phyloP scores from a whole-genome alignment of 1,284 basidiomycete genomes.

The Cryptococcus sp. region DNA sequence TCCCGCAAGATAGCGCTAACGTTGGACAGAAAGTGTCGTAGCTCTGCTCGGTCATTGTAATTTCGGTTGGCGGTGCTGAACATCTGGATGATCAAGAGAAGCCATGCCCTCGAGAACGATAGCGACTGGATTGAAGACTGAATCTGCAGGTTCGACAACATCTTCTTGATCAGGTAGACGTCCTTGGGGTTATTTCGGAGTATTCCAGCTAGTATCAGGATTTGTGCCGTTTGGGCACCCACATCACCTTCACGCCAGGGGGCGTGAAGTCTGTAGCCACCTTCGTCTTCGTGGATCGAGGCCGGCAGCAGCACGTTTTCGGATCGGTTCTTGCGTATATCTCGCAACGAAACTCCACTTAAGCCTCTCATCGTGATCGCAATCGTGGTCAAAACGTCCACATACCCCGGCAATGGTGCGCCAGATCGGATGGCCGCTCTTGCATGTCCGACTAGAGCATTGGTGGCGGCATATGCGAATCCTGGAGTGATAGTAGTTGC shows the following conservation, averaged over 20 bases:
- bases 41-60: conserved; percentile 67
- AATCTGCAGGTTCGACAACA: conserved; percentile 57
- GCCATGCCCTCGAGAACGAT: conserved; percentile 61
- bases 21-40: conserved; percentile 64
- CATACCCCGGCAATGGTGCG: conserved; percentile 54
- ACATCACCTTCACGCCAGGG: conserved; percentile 56
- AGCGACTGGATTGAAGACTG: conserved; percentile 25
- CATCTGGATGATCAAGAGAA: conserved; percentile 64
- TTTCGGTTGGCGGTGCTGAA: conserved; percentile 71
- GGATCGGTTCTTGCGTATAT: conserved; percentile 68
- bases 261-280: conserved; percentile 47
- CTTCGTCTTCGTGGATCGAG: conserved; percentile 52
- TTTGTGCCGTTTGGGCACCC: conserved; percentile 66
- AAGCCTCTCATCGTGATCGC: conserved; percentile 61
- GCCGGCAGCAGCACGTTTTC: conserved; percentile 64
- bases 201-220: conserved; percentile 62
- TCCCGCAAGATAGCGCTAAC: conserved; percentile 61
- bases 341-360: conserved; percentile 66
- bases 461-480: conserved; percentile 64
- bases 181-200: conserved; percentile 66
- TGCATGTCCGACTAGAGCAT: conserved; percentile 65
- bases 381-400: conserved; percentile 57
- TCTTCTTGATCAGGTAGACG: conserved; percentile 66
- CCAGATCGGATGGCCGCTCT: conserved; percentile 56
- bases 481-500: conserved; percentile 59